phyloP scores from a whole-genome alignment of 2,329 filamentous ascomycete species.

The Paraconiothyrium sp. region DNA sequence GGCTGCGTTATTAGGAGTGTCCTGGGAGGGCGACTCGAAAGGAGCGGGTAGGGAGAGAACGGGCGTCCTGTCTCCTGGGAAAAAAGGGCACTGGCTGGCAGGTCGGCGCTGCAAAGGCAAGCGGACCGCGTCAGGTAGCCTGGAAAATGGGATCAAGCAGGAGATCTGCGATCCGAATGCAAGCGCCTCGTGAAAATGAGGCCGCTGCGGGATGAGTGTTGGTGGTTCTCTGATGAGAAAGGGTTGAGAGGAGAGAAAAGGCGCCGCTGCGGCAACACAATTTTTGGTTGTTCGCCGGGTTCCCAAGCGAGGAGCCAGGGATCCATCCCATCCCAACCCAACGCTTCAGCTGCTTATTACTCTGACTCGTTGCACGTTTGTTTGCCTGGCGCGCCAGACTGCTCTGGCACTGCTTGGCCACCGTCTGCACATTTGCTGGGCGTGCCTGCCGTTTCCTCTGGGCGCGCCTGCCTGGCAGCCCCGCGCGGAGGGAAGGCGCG shows the following conservation, averaged over 20 bases:
- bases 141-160: constrained; percentile 50
- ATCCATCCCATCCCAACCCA: constrained; percentile 7
- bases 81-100: constrained; percentile 44
- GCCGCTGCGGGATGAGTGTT: constrained; percentile 42
- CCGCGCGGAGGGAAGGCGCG: background rate
- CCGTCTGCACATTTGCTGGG: background rate
- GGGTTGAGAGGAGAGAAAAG: constrained; percentile 24
- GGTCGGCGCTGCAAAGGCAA: constrained; percentile 42
- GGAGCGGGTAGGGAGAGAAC: constrained; percentile 37
- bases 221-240: constrained; percentile 49
- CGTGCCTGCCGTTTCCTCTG: constrained; percentile 1
- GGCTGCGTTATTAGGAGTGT: constrained; percentile 37
- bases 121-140: constrained; percentile 42
- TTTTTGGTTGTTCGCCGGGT: constrained; percentile 19
- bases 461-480: constrained; percentile 1
- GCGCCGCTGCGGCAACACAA: constrained; percentile 17
- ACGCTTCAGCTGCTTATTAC: constrained; percentile 8
- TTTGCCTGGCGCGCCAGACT: constrained; percentile 1
- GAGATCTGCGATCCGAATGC: constrained; percentile 46
- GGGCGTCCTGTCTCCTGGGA: constrained; percentile 35
- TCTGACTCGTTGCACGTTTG: constrained; percentile 7
- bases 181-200: constrained; percentile 48
- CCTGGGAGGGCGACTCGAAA: constrained; percentile 36
- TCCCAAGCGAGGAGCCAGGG: constrained; percentile 13
- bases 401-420: background rate